These are phyloP conservation scores for Aureobasidium vineae DNA, from an alignment of 2,329 filamentous ascomycete genomes.

Conservation along the genomic window DNA sequence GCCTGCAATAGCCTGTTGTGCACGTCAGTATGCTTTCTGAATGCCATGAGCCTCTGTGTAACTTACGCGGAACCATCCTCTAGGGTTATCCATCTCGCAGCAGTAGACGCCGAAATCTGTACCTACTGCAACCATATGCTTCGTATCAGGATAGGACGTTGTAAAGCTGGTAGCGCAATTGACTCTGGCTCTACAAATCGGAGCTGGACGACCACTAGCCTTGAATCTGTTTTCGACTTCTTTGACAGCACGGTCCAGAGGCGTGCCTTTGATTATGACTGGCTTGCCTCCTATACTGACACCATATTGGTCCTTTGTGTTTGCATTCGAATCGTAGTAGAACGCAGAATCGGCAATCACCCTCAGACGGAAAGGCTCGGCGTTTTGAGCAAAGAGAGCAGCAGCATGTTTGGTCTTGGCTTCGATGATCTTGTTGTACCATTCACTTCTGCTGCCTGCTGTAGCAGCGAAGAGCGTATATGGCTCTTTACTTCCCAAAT, in stretches of 20 bases:
- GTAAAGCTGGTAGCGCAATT: slow-evolving; percentile 93
- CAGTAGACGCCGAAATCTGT: slow-evolving; percentile 94
- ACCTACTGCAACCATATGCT: slow-evolving; percentile 86
- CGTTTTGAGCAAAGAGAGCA: slow-evolving; percentile 85
- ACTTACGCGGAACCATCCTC: slow-evolving; percentile 83
- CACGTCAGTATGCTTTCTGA: slow-evolving; percentile 35
- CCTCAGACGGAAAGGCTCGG: slow-evolving; percentile 87
- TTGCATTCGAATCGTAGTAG: slow-evolving; percentile 66
- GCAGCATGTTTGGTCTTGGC: slow-evolving; percentile 93
- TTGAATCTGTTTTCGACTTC: slow-evolving; percentile 77
- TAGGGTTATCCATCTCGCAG: slow-evolving; percentile 81
- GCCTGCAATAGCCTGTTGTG: slow-evolving; percentile 67
- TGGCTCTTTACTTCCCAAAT: slow-evolving; percentile 79
- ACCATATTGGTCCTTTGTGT: slow-evolving; percentile 39
- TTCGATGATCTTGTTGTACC: slow-evolving; percentile 91
- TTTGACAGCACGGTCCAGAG: slow-evolving; percentile 83
- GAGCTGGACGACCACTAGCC: slow-evolving; percentile 64
- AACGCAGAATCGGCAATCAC: slow-evolving; percentile 94
- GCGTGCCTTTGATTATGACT: slow-evolving; percentile 84
- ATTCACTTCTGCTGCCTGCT: slow-evolving; percentile 72
- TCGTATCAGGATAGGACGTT: slow-evolving; percentile 64
- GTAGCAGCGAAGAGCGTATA: slow-evolving; percentile 87
- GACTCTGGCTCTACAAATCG: slow-evolving; percentile 80
- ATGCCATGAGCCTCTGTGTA: slow-evolving; percentile 27
- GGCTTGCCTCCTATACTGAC: slow-evolving; percentile 54